Evolutionary conservation across 148 eudicot genomes (phyloP), one percentile per base, ranked within the genome.

Genomic region (Chenopodium suecicum): DNA sequence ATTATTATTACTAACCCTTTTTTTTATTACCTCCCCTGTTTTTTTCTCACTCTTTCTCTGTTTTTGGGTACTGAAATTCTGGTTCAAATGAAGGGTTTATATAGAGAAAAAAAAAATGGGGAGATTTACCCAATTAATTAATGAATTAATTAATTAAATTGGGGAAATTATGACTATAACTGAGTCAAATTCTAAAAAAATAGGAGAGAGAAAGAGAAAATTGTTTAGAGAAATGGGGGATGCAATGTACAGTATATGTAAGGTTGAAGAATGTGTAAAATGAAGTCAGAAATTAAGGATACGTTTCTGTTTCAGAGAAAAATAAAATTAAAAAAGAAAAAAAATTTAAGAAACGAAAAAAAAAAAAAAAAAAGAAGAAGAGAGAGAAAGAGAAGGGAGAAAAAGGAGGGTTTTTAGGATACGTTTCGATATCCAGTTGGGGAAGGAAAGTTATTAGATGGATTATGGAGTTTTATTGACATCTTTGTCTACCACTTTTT

Each of bases 371-470:
- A 17, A 44, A 4, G 10, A 46, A 29, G 0, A 17, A 41, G 12
- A 70, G 13, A 22, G 20, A 11, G 29, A 9, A 73, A 29, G 22
- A 14, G 29, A 54, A 20, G 75, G 22, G 75, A 44, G 20, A 52
- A 29, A 54, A 60, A 27, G 37, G 37, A 12, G 46, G 34, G 46
- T 20, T 22, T 14, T 16, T 4, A 56, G 62, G 62, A 56, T 75
- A 75, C 78, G 78, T 76, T 76, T 76, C 78, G 66, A 32, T 32
- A 29, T 56, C 13, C 47, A 76, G 78, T 76, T 76, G 78, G 78
- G 78, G 22, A 54, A 76, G 78, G 47, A 48, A 48, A 46, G 52
- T 72, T 16, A 69, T 6, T 32, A 67, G 73, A 14, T 34, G 73
- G 73, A 69, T 46, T 69, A 58, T 58, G 63, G 63, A 58, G 63